A percentile compares a stretch with the other conserved stretches of the same genome.
These are phyloP conservation scores for Phytophthora sp. DNA, from an alignment of 352 stramenopile genomes.

Conservation along the genomic window DNA sequence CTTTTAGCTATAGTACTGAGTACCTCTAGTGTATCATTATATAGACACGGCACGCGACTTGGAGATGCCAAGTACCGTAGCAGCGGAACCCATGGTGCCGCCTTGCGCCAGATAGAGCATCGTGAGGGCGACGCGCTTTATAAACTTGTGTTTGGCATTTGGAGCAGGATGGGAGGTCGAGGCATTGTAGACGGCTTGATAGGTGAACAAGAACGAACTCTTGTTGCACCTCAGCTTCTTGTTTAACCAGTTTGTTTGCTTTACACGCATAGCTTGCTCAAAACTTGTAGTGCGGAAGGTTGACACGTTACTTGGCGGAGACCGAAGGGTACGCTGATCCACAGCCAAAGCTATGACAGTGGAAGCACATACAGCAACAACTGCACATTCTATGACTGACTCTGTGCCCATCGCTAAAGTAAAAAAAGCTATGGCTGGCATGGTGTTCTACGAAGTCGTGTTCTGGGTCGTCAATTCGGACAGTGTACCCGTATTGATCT, in stretches of 20 bases:
- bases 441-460: neutral
- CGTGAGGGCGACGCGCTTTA: no score
- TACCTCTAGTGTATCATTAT: no score
- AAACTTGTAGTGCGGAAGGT: neutral
- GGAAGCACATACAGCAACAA: neutral
- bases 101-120: no score
- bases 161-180: no score
- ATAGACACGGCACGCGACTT: no score
- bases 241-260: conserved; percentile 3
- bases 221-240: conserved; percentile 26
- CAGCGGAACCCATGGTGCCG: no score
- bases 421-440: neutral
- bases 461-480: neutral
- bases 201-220: conserved; percentile 14
- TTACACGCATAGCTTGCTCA: neutral
- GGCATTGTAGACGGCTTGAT: conserved; percentile 2
- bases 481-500: neutral
- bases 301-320: neutral
- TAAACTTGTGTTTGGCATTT: no score
- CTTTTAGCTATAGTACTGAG: no score
- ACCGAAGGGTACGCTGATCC: neutral
- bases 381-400: neutral
- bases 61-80: no score
- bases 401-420: neutral
- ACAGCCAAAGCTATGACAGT: neutral